phyloP scores from a whole-genome alignment of 1,284 basidiomycete genomes.

The Rhizoctonia solani region DNA sequence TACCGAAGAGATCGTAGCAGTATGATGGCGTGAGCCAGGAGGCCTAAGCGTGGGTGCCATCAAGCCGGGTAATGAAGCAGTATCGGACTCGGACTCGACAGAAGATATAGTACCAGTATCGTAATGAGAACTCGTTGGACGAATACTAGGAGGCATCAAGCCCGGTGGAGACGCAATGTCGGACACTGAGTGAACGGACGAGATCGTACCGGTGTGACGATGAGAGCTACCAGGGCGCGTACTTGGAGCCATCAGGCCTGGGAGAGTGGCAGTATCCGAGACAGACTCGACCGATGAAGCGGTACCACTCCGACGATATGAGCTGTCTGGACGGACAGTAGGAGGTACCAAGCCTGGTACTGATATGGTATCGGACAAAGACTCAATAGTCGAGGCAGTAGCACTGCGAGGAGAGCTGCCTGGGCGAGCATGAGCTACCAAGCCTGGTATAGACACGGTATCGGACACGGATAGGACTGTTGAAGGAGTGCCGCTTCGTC shows the following conservation, averaged over 20 bases:
- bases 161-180: neutral
- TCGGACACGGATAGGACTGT: neutral
- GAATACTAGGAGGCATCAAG: conserved; percentile 6
- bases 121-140: conserved; percentile 4
- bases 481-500: neutral
- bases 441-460: neutral
- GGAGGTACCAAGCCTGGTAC: no score
- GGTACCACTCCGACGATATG: no score
- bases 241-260: neutral
- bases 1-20: neutral
- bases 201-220: neutral
- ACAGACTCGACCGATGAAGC: neutral
- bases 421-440: neutral
- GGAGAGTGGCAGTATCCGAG: neutral
- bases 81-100: conserved; percentile 1
- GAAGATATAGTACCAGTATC: conserved; percentile 11
- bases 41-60: neutral
- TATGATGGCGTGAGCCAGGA: neutral
- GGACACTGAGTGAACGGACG: neutral
- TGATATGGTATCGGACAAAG: no score
- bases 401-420: neutral
- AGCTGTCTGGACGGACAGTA: no score
- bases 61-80: conserved; percentile 8
- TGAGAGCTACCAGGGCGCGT: neutral
- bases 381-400: no score